Base-by-base conservation (phyloP, 2,329 filamentous ascomycete genomes). In the Plenodomus tracheiphilus region DNA sequence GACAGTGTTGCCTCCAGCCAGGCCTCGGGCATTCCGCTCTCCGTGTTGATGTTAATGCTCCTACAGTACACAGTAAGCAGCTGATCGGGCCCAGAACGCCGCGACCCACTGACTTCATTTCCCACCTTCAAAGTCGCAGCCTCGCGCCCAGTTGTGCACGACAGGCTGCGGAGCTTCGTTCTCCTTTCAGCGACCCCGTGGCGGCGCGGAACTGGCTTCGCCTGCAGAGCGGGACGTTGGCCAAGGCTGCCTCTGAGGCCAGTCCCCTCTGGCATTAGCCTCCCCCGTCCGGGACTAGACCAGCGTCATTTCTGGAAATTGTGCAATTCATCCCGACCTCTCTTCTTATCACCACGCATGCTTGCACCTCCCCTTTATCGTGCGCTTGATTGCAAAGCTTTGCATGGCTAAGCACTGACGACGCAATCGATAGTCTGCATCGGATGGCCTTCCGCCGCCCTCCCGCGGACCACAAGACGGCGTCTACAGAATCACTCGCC, bases 101-200 rank as follows among this genome's bases (percentile, higher is more conserved):
- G 36, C 47, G 47, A 43, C 40, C 57, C 50, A 53, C 54, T 11
- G 28, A 43, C 58, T 51, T 68, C 65, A 69, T 68, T 68, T 70
- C 66, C 62, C 62, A 52, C 53, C 39, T 42, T 52, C 58, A 57
- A 58, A 48, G 49, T 53, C 59, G 56, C 58, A 60, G 59, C 63
- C 61, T 65, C 61, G 58, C 52, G 49, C 45, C 60, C 59, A 59
- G 49, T 64, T 61, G 58, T 66, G 62, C 59, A 59, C 54, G 46
- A 56, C 49, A 34, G 44, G 35, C 45, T 22, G 19, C 59, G 56
- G 59, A 53, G 46, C 47, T 41, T 48, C 38, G 41, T 47, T 48
- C 58, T 62, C 47, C 49, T 52, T 61, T 19, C 43, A 58, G 46
- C 43, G 38, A 40, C 36, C 35, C 53, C 53, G 49, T 52, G 19